These are phyloP conservation scores for Aspergillus luchuensis DNA, from an alignment of 2,329 filamentous ascomycete species.

Conservation along the genomic window DNA sequence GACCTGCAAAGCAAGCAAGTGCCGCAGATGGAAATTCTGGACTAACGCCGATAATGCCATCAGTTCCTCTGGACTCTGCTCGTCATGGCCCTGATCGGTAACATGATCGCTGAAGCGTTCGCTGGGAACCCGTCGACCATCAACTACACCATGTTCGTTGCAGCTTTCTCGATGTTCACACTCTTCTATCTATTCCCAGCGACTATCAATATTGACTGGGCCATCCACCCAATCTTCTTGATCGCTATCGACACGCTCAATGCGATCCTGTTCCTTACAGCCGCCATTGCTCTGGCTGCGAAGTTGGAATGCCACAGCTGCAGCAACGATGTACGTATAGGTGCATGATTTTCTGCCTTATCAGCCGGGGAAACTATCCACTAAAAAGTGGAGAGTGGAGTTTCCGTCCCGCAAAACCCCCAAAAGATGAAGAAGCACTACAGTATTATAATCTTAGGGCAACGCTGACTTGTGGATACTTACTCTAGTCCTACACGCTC, in stretches of 20 bases:
- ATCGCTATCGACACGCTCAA: constrained; percentile 51
- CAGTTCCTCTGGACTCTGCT: constrained; percentile 63
- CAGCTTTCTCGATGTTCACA: constrained; percentile 51
- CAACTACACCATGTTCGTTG: constrained; percentile 55
- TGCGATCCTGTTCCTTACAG: constrained; percentile 51
- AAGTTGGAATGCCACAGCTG: constrained; percentile 49
- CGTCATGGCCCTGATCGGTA: constrained; percentile 62
- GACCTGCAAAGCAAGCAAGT: background rate
- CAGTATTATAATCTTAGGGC: background rate
- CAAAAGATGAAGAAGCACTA: background rate
- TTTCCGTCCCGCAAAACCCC: background rate
- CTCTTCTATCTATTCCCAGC: constrained; percentile 52
- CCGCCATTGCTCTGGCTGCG: constrained; percentile 52
- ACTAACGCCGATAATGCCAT: constrained; percentile 8
- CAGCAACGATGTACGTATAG: constrained; percentile 45
- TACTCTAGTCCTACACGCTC: constrained; percentile 40
- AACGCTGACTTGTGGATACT: constrained; percentile 12
- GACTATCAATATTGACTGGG: constrained; percentile 43
- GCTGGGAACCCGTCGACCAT: constrained; percentile 59
- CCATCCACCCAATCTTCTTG: constrained; percentile 46
- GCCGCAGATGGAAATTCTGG: background rate
- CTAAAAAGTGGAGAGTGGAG: background rate
- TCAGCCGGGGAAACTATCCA: background rate
- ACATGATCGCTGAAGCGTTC: constrained; percentile 59
- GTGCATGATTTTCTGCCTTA: background rate